Evolutionary conservation across 441 rosid species (phyloP).

Genomic region (Aquilaria agallochum): DNA sequence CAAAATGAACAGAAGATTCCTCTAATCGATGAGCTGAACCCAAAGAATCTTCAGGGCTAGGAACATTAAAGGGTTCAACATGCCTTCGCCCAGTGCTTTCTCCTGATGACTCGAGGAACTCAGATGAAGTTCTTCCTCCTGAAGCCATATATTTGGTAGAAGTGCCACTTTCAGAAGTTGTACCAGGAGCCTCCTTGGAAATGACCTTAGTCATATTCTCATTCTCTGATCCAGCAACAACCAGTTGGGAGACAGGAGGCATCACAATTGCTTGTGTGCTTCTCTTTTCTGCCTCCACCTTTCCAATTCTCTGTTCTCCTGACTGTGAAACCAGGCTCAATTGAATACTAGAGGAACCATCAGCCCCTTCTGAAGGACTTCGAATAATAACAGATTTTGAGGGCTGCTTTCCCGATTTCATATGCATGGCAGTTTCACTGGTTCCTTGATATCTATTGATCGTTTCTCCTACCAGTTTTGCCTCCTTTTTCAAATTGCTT

Average conservation of each 20-base stretch:
- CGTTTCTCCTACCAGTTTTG: slow-evolving; percentile 26
- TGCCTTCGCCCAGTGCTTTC: slow-evolving; percentile 25
- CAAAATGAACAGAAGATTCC: slow-evolving; percentile 46
- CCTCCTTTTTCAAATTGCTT: slow-evolving; percentile 26
- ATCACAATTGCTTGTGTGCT: slow-evolving; percentile 42
- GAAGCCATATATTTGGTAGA: slow-evolving; percentile 23
- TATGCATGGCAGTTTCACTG: slow-evolving; percentile 25
- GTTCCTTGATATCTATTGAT: slow-evolving; percentile 25
- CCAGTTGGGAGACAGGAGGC: slow-evolving; percentile 57
- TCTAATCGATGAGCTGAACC: slow-evolving; percentile 64
- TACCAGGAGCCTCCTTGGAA: slow-evolving; percentile 29
- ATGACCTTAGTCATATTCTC: slow-evolving; percentile 25
- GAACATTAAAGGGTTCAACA: slow-evolving; percentile 28
- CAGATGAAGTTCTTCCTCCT: slow-evolving; percentile 29
- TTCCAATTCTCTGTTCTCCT: slow-evolving; percentile 29
- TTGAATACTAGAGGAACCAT: slow-evolving; percentile 36
- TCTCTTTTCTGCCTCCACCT: slow-evolving; percentile 30
- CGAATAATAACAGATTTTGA: slow-evolving; percentile 18
- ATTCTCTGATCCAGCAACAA: slow-evolving; percentile 32
- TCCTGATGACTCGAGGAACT: slow-evolving; percentile 20
- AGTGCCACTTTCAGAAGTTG: slow-evolving; percentile 41
- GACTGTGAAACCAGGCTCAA: slow-evolving; percentile 27
- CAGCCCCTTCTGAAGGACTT: slow-evolving; percentile 31
- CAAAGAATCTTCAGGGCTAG: slow-evolving; percentile 45
- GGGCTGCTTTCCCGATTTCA: slow-evolving; percentile 27